These are phyloP conservation scores for Patellaria atrata DNA, from an alignment of 495 filamentous ascomycete species.

Conservation along the genomic window DNA sequence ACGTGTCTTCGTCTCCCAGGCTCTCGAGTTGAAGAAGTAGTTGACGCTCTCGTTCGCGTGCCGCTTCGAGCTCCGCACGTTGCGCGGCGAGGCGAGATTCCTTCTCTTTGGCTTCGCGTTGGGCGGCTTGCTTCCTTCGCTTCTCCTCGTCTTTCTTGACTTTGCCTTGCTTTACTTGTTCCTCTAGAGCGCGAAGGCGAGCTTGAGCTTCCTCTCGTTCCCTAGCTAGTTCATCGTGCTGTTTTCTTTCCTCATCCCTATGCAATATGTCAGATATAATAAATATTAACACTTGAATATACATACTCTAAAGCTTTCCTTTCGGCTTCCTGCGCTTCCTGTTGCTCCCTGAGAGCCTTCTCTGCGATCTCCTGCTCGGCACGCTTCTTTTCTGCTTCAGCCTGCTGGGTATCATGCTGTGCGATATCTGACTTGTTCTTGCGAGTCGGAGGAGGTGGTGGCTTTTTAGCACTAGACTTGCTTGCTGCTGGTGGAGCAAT, in stretches of 20 bases:
- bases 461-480: constrained; percentile 55
- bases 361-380: constrained; percentile 29
- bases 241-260: constrained; percentile 60
- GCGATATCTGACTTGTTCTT: constrained; percentile 51
- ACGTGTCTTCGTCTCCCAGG: constrained; percentile 55
- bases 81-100: constrained; percentile 73
- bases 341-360: constrained; percentile 51
- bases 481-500: constrained; percentile 40
- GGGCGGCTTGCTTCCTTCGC: constrained; percentile 71
- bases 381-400: constrained; percentile 33
- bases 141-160: constrained; percentile 97
- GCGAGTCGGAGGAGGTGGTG: constrained; percentile 68
- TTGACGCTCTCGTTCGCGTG: constrained; percentile 74
- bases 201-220: constrained; percentile 73
- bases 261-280: constrained; percentile 13
- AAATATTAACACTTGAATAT: not conserved
- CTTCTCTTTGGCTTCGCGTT: constrained; percentile 76
- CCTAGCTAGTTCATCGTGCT: constrained; percentile 63
- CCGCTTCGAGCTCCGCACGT: constrained; percentile 81
- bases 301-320: constrained; percentile 76
- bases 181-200: constrained; percentile 74
- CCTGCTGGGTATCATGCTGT: constrained; percentile 27
- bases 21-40: constrained; percentile 75
- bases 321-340: constrained; percentile 61
- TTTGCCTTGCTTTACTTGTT: constrained; percentile 87